phyloP scores from a whole-genome alignment of 805 yeast genomes.

The Nakazawaea sp. region DNA sequence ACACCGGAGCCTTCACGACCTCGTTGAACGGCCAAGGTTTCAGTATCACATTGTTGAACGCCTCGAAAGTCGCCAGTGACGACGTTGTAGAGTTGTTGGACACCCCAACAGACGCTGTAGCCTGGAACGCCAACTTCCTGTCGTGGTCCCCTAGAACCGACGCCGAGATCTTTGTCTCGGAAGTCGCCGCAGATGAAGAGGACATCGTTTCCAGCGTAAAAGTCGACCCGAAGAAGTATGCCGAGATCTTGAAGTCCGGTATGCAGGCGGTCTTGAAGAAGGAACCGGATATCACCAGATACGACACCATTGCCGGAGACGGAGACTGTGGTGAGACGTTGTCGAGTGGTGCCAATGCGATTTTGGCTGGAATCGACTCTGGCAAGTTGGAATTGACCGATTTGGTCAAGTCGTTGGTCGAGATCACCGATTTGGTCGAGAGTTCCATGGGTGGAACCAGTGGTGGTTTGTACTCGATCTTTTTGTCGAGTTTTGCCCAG shows the following conservation, averaged over 20 bases:
- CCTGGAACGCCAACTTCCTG: conserved; percentile 55
- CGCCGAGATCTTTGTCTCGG: conserved; percentile 20
- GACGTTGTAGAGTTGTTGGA: conserved; percentile 54
- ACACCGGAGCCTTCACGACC: conserved; percentile 78
- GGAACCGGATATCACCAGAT: conserved; percentile 43
- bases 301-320: conserved; percentile 37
- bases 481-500: conserved; percentile 66
- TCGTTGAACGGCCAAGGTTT: conserved; percentile 92
- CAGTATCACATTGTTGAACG: conserved; percentile 74
- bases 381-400: conserved; percentile 33
- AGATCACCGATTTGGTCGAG: conserved; percentile 78
- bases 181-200: conserved; percentile 25
- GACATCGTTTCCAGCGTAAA: conserved; percentile 19
- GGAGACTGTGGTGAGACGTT: conserved; percentile 36
- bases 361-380: conserved; percentile 27
- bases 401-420: conserved; percentile 54
- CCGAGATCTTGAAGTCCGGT: conserved; percentile 34
- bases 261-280: conserved; percentile 47
- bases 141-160: conserved; percentile 17
- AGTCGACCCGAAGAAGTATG: conserved; percentile 22
- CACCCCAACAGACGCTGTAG: conserved; percentile 71
- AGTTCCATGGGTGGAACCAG: conserved; percentile 95
- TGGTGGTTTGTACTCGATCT: conserved; percentile 88
- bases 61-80: conserved; percentile 41
- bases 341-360: conserved; percentile 25